Evolutionary conservation across 495 filamentous ascomycete species (phyloP), one percentile per base, ranked within the genome.

Genomic region (Aspergillus hancockii): DNA sequence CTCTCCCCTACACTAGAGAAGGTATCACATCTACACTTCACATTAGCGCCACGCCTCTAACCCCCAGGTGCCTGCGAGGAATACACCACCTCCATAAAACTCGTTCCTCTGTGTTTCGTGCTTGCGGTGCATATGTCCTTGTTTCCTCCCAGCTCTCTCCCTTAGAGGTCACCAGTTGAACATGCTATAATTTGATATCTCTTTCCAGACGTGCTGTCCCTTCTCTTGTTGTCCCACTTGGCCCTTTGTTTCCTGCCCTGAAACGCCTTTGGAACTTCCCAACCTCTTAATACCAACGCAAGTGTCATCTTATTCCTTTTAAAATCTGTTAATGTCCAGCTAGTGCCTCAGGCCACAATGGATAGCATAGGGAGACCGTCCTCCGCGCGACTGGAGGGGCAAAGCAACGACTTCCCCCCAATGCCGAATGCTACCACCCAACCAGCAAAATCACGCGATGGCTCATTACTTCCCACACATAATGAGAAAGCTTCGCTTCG

Each of bases 401-500:
- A 30, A 14, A 45, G 36, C 10, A 49, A 47, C 19, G 50, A 49
- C 6, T 49, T 50, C 21, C 14, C 49, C 8, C 43, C 57, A 36
- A 19, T 58, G 31, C 23, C 47, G 52, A 49, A 58, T 51, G 38
- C 49, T 47, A 31, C 49, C 52, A 1, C 16, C 40, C 41, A 57
- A 45, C 32, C 41, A 32, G 19, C 49, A 12, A 38, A 31, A 7
- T 19, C 52, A 18, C 61, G 63, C 9, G 51, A 55, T 28, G 53
- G 45, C 18, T 63, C 65, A 4, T 52, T 72, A 22, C 55, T 75
- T 49, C 75, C 75, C 6, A 68, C 62, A 5, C 66, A 70, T 47
- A 59, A 60, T 43, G 62, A 68, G 21, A 68, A 70, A 58, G 36
- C 43, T n/a, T 38, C 40, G 62, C 30, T 53, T 21, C 55, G 60